phyloP scores from a whole-genome alignment of 2,329 filamentous ascomycete genomes.

The Trichoderma gracile region DNA sequence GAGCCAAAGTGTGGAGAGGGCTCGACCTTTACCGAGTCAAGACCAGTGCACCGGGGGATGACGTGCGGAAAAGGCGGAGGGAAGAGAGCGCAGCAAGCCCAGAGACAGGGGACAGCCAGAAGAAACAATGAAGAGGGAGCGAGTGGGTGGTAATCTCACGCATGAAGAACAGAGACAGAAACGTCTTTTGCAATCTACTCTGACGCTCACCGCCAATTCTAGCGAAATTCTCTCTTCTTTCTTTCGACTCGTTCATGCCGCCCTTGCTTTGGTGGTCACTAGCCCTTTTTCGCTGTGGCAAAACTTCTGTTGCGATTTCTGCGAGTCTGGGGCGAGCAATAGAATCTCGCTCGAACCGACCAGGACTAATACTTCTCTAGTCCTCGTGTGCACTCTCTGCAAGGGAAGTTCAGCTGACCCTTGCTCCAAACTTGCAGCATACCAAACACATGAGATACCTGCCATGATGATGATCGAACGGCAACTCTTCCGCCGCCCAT shows the following conservation, averaged over 20 bases:
- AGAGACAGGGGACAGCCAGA: neutral
- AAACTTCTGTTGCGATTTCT: neutral
- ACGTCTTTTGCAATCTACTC: neutral
- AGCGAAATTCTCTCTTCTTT: neutral
- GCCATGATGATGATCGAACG: neutral
- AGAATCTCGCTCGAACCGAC: conserved; percentile 1
- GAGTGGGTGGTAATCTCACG: neutral
- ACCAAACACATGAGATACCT: too few relatives aligned
- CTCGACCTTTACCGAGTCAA: neutral
- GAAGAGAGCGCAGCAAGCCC: too few relatives aligned
- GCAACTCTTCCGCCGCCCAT: neutral
- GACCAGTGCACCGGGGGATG: conserved; percentile 1
- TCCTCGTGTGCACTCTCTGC: conserved; percentile 16
- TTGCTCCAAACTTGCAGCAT: conserved; percentile 27
- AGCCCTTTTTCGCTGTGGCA: neutral
- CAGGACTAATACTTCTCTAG: neutral
- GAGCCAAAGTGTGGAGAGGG: conserved; percentile 6
- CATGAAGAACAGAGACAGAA: conserved; percentile 13
- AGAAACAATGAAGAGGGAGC: neutral
- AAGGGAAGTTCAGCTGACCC: conserved; percentile 20
- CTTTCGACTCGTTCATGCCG: neutral
- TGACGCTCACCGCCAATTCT: conserved; percentile 23
- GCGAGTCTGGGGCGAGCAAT: neutral
- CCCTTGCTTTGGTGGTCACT: neutral
- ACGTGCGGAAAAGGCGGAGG: neutral